These are phyloP conservation scores for Arthroderma sp. DNA, from an alignment of 2,329 filamentous ascomycete genomes.

Conservation along the genomic window DNA sequence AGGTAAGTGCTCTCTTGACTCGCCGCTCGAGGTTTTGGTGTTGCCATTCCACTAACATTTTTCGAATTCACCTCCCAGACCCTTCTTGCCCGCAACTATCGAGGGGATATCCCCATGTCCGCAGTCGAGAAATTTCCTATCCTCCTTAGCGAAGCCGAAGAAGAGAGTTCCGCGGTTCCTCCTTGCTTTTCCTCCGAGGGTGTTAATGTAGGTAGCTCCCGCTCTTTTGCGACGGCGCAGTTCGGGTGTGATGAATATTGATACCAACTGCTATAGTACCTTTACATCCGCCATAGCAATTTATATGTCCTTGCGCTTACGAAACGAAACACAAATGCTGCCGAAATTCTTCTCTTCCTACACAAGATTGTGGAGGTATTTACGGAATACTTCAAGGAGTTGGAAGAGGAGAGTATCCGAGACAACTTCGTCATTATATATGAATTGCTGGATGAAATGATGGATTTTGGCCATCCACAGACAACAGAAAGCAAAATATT, in stretches of 20 bases:
- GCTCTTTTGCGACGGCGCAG: not conserved
- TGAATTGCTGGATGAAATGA: conserved; percentile 98
- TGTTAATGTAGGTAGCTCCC: conserved; percentile 65
- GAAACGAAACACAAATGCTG: conserved; percentile 97
- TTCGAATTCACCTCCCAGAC: conserved; percentile 51
- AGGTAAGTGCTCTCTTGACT: conserved; percentile 48
- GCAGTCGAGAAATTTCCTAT: conserved; percentile 96
- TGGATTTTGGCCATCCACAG: conserved; percentile 99
- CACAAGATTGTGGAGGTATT: conserved; percentile 98
- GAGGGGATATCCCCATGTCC: conserved; percentile 97
- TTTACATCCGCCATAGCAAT: conserved; percentile 99
- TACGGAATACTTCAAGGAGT: conserved; percentile 98
- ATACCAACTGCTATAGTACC: conserved; percentile 50
- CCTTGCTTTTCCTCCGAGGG: conserved; percentile 98
- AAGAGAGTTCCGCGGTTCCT: conserved; percentile 93
- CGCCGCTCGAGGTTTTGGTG: conserved; percentile 2
- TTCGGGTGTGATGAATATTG: not conserved
- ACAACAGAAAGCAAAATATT: conserved; percentile 98
- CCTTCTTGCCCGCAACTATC: conserved; percentile 94
- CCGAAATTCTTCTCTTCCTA: conserved; percentile 94
- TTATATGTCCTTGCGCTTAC: conserved; percentile 95
- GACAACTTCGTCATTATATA: conserved; percentile 99
- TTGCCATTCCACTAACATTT: not conserved
- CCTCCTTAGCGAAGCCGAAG: conserved; percentile 93
- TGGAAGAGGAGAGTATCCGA: conserved; percentile 96